Base-by-base conservation (phyloP, 1,284 basidiomycete genomes). In the Apiotrichum laibachii region DNA sequence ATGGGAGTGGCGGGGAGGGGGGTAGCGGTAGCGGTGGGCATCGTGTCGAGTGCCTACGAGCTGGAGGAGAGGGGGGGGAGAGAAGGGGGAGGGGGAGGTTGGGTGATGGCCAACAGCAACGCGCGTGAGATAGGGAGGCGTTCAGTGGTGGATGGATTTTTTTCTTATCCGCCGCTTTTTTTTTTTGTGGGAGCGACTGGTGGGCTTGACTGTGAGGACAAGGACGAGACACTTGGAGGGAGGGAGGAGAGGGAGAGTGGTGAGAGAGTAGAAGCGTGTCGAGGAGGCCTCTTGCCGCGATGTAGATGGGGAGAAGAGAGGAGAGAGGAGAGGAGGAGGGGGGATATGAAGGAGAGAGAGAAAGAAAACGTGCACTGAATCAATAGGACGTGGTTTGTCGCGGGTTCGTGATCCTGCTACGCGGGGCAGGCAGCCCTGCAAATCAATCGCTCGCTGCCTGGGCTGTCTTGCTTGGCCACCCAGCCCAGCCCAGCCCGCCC, bases 1-100 rank as follows among this genome's bases (percentile, higher is more conserved):
- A 73, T 55, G 39, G 72, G 64, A 15, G 76, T 70, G 31, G 61
- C 55, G 37, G 77, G 77, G 21, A 79, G 72, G 15, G 67, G 67
- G 50, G 72, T 66, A n/a, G 65, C 53, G 35, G 68, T 57, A 22
- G 69, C 65, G 37, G 68, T 59, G 9, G 61, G 61, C 61, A 62
- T 62, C 5, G 40, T 26, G 9, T 44, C 12, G 43, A n/a, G 10
- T 44, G n/a, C 43, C 43, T 44, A 9, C 19, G 19, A 21, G 19
- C 43, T 10, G 5, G 19, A 44, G 43, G 37, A 44, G 40, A n/a
- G 16, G 40, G 40, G n/a, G 16, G 18, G 18, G 40, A 8, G 18
- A 18, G 18, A 18, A 8, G 13, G 16, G 16, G n/a, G 16, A 42
- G 16, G 40, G n/a, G 16, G 18, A n/a, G 40, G 5, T 44, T 44